phyloP scores from a whole-genome alignment of 2,329 filamentous ascomycete species.

The Arthrinium puccinioides region DNA sequence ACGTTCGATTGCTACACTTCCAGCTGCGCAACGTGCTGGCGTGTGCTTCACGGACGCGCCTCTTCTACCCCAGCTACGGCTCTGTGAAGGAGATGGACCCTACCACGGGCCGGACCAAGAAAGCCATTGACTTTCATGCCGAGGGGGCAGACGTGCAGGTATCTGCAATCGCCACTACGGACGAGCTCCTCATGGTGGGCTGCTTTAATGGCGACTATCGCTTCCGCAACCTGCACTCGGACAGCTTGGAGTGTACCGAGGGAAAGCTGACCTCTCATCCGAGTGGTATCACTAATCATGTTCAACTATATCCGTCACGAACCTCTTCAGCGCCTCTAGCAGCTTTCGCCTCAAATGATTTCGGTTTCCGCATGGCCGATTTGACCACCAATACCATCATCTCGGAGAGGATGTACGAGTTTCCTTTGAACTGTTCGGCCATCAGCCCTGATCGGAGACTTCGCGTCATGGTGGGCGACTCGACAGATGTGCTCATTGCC shows the following conservation, averaged over 20 bases:
- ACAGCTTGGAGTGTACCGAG: slow-evolving; percentile 28
- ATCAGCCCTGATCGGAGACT: slow-evolving; percentile 65
- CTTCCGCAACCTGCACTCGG: slow-evolving; percentile 36
- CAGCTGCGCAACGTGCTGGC: slow-evolving; percentile 58
- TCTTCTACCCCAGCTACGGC: slow-evolving; percentile 47
- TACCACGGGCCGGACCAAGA: slow-evolving; percentile 34
- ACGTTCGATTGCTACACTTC: slow-evolving; percentile 55
- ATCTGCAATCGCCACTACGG: slow-evolving; percentile 43
- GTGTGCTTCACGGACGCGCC: slow-evolving; percentile 44
- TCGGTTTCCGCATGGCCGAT: slow-evolving; percentile 51
- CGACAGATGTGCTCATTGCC: slow-evolving; percentile 56
- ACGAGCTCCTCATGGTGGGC: slow-evolving; percentile 51
- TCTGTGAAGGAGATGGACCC: slow-evolving; percentile 47
- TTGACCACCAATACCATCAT: slow-evolving; percentile 52
- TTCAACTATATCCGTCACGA: slow-evolving; percentile 50
- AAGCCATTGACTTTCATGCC: slow-evolving; percentile 35
- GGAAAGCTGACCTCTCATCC: slow-evolving; percentile 39
- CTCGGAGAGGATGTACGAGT: slow-evolving; percentile 43
- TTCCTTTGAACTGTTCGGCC: slow-evolving; percentile 66
- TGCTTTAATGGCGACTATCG: slow-evolving; percentile 51
- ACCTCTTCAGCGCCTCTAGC: slow-evolving; percentile 44
- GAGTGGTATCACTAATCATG: slow-evolving; percentile 59
- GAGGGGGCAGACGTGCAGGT: slow-evolving; percentile 32
- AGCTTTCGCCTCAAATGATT: slow-evolving; percentile 58
- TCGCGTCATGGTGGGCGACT: slow-evolving; percentile 67